Percentiles rank a stretch among this genome's conserved stretches.
These are phyloP conservation scores for Heracleum sosnowskyi DNA, from an alignment of 129 eudicot genomes.

Conservation along the genomic window DNA sequence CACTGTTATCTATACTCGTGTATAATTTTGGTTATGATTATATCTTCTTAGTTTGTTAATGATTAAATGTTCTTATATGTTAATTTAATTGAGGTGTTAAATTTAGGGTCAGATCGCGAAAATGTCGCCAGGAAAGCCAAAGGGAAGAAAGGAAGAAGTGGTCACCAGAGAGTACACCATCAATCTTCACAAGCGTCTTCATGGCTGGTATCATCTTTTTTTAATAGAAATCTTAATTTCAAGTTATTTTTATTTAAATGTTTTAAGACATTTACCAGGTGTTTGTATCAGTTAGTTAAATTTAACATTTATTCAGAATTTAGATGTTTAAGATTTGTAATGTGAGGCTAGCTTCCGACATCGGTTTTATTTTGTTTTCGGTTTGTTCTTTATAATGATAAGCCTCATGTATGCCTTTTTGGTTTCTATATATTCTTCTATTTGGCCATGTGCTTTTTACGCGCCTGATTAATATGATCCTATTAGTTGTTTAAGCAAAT, in stretches of 20 bases:
- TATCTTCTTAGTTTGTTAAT: too few relatives aligned
- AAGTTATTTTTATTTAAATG: too few relatives aligned
- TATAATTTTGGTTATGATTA: too few relatives aligned
- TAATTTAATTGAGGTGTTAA: neutral
- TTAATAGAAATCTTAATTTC: too few relatives aligned
- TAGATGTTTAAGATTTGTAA: neutral
- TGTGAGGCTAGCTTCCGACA: neutral
- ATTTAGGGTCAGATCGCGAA: neutral
- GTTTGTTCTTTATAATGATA: neutral
- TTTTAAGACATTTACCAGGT: too few relatives aligned
- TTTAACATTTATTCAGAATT: neutral
- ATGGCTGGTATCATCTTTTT: neutral
- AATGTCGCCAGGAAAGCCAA: neutral
- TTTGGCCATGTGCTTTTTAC: neutral
- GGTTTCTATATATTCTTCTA: too few relatives aligned
- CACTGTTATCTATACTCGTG: too few relatives aligned
- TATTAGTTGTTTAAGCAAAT: neutral
- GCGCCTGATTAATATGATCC: neutral
- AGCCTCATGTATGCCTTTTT: too few relatives aligned
- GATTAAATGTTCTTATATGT: too few relatives aligned
- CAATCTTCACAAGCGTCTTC: conserved; percentile 6
- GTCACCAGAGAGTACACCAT: conserved; percentile 5
- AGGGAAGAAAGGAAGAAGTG: conserved; percentile 6
- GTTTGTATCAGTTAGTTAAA: too few relatives aligned
- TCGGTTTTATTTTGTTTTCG: neutral